Conservation (phyloP, 768 basidiomycete species). For the Dioszegia aurantiaca region DNA sequence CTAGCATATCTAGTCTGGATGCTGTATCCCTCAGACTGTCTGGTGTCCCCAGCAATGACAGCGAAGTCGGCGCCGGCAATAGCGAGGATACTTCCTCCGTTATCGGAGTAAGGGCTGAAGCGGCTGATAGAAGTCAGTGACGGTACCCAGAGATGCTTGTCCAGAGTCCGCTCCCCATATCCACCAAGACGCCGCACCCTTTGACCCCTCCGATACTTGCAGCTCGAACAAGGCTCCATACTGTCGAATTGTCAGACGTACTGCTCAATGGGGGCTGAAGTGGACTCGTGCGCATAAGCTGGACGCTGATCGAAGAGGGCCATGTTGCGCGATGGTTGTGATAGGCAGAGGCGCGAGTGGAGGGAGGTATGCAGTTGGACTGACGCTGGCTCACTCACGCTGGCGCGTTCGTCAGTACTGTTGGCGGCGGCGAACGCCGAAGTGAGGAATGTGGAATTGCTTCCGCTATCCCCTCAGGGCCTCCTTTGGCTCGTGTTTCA, state of each 20-base stretch:
- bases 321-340: too few relatives aligned
- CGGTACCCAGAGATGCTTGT: too few relatives aligned
- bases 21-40: slow-evolving; percentile 93
- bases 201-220: too few relatives aligned
- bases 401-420: not conserved
- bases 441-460: not conserved
- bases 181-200: too few relatives aligned
- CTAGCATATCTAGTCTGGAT: slow-evolving; percentile 97
- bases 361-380: not conserved
- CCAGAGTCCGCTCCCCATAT: too few relatives aligned
- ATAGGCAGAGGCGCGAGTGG: slow-evolving; percentile 14
- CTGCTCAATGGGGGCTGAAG: slow-evolving; percentile 43
- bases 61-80: slow-evolving; percentile 90
- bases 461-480: not conserved
- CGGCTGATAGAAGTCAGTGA: slow-evolving; percentile 22
- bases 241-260: too few relatives aligned
- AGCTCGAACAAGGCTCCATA: too few relatives aligned
- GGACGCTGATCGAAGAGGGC: slow-evolving; percentile 33
- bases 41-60: slow-evolving; percentile 93
- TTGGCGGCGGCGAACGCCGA: not conserved
- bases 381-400: not conserved
- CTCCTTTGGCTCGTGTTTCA: not conserved
- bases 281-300: slow-evolving; percentile 23
- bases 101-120: slow-evolving; percentile 87
- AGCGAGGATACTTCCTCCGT: slow-evolving; percentile 88